A percentile compares a stretch with the other conserved stretches of the same genome.
Evolutionary conservation across 306 rosid species (phyloP).

Genomic region (Biancaea sappan): DNA sequence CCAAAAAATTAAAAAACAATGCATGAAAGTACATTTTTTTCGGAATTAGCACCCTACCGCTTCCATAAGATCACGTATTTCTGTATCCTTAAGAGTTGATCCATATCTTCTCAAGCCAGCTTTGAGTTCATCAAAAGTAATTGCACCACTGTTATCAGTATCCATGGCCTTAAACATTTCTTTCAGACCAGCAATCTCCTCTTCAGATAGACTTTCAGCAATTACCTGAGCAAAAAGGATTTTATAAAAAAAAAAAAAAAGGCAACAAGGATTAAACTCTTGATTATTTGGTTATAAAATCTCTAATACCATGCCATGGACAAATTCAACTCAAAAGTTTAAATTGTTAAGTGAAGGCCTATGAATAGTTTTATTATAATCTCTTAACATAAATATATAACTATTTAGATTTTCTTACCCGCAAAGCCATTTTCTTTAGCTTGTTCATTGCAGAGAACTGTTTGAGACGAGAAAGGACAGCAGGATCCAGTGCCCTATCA

Average conservation of each 20-base stretch:
- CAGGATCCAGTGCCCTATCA: constrained; percentile 93
- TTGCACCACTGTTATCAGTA: constrained; percentile 94
- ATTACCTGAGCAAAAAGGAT: constrained; percentile 63
- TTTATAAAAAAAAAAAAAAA: too few relatives aligned
- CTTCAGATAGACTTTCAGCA: constrained; percentile 96
- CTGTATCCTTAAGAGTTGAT: constrained; percentile 87
- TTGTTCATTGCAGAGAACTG: constrained; percentile 99
- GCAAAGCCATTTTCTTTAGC: constrained; percentile 97
- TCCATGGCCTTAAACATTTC: constrained; percentile 95
- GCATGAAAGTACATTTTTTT: constrained; percentile 2
- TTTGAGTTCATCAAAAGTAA: constrained; percentile 95
- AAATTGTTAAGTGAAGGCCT: too few relatives aligned
- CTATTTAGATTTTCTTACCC: constrained; percentile 60
- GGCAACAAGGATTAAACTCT: too few relatives aligned
- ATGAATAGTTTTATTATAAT: too few relatives aligned
- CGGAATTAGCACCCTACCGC: constrained; percentile 61
- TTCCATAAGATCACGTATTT: constrained; percentile 96
- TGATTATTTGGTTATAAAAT: too few relatives aligned
- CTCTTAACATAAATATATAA: constrained; percentile 2
- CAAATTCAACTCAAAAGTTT: too few relatives aligned
- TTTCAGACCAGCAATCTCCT: constrained; percentile 95
- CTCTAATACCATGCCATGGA: too few relatives aligned
- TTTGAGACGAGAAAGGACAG: constrained; percentile 99
- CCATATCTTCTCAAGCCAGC: constrained; percentile 96
- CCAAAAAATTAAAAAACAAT: neutral